Evolutionary conservation across 2,329 filamentous ascomycete genomes (phyloP), one percentile per base, ranked within the genome.

Genomic region (Drechmeria coniospora): DNA sequence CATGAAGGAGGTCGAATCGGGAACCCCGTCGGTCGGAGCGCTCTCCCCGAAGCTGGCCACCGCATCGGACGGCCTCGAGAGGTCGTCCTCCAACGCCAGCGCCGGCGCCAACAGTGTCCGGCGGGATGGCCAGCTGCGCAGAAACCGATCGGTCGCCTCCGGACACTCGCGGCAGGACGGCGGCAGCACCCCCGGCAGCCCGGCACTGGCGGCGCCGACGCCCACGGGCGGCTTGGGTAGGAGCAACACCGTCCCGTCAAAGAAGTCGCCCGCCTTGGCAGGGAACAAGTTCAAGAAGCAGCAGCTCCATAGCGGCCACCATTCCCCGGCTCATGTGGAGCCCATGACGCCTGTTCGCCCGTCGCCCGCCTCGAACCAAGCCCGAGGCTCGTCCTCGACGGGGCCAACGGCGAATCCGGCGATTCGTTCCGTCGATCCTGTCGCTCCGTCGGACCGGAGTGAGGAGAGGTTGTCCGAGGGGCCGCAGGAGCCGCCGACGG

Each of bases 141-240:
- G 90, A 37, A 94, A 94, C 45, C 79, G 87, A 27, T 95, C 90
- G 3, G 81, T 84, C 1, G 92, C 86, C 4, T 95, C 90, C n/a
- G 74, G 76, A 40, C 74, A 82, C 39, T 93, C 86, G 5, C 71
- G 77, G 33, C 65, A 75, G 33, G 86, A 84, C 34, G 77, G 69
- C 32, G 65, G 70, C 15, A 72, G 76, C 6, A 82, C 74, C 29
- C 81, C 83, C 1, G 69, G 64, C 28, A 79, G 70, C 36, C 74
- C 73, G 9, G 61, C 61, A 4, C 51, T 65, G 30, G 56, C 56
- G 3, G 50, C 63, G 15, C 64, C 68, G 2, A 65, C 68, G 2
- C 65, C 76, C 1, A 65, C 65, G 1, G 61, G 72, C 25, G 60
- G 64, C 11, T 47, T 74, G 12, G 59, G 54, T 22, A 62, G 70